phyloP scores from a whole-genome alignment of 1,284 basidiomycete genomes.

The Microbotryum violaceum region DNA sequence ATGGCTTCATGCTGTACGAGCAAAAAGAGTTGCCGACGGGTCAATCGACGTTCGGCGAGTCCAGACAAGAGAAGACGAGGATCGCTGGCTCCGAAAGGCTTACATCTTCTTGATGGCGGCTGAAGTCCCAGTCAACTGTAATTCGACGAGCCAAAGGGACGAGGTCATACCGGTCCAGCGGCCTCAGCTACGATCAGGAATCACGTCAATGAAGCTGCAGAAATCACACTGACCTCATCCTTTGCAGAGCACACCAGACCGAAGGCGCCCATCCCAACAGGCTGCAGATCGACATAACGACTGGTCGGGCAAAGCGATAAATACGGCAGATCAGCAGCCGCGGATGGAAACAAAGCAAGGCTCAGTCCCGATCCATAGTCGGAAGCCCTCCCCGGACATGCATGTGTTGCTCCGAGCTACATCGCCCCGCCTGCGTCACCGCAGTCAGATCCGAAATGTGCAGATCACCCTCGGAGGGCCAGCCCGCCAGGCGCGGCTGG shows the following conservation, averaged over 20 bases:
- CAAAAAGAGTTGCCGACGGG: not conserved
- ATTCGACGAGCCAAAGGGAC: not conserved
- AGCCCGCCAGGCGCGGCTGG: not conserved
- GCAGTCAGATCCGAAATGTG: not conserved
- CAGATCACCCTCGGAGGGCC: not conserved
- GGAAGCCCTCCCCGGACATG: not conserved
- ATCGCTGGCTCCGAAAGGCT: not conserved
- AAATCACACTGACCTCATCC: slow-evolving; percentile 48
- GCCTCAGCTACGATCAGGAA: not conserved
- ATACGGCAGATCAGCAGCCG: not conserved
- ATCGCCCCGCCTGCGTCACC: not conserved
- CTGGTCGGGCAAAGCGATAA: not conserved
- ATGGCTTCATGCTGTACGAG: slow-evolving; percentile 30
- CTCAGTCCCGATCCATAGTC: too few relatives aligned
- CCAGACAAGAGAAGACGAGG: not conserved
- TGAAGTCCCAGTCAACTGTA: slow-evolving; percentile 80
- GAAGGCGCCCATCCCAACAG: slow-evolving; percentile 99
- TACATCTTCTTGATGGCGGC: slow-evolving; percentile 96
- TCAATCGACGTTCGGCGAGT: not conserved
- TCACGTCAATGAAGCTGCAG: too few relatives aligned
- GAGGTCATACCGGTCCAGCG: not conserved
- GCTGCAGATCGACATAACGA: slow-evolving; percentile 97
- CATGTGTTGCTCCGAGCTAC: slow-evolving; percentile 19
- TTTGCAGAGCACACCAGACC: slow-evolving; percentile 98
- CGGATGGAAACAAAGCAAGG: not conserved